These are phyloP conservation scores for Colletotrichum navitas DNA, from an alignment of 2,329 filamentous ascomycete species.

Conservation along the genomic window DNA sequence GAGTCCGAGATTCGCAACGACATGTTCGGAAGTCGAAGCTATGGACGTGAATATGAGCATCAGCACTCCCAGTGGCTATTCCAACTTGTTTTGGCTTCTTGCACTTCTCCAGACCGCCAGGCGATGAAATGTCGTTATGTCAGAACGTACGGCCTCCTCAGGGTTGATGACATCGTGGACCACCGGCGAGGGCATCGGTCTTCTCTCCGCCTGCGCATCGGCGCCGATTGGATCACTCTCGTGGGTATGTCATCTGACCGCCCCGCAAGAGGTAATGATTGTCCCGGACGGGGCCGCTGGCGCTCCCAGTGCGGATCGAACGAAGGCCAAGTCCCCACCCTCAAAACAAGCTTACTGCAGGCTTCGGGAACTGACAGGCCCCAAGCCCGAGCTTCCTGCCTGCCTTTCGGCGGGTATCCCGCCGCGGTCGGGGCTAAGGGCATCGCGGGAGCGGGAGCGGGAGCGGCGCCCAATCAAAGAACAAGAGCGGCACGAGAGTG, in stretches of 20 bases:
- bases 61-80: not conserved
- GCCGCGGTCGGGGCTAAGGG: not conserved
- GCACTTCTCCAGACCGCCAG: not conserved
- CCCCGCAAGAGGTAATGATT: slow-evolving; percentile 24
- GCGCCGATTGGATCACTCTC: not conserved
- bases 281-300: slow-evolving; percentile 2
- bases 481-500: not conserved
- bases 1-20: not conserved
- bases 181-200: not conserved
- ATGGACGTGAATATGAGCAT: not conserved
- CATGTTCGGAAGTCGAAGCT: not conserved
- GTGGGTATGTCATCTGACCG: not conserved
- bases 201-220: not conserved
- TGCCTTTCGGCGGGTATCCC: not conserved
- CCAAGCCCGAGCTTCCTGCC: slow-evolving; percentile 16
- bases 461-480: slow-evolving; percentile 2
- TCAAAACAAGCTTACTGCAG: slow-evolving; percentile 19
- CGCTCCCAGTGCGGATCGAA: slow-evolving; percentile 12
- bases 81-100: not conserved
- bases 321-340: slow-evolving; percentile 3
- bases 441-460: not conserved
- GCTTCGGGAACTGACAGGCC: slow-evolving; percentile 20
- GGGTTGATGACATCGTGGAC: slow-evolving; percentile 1
- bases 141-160: not conserved
- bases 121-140: not conserved